Base-by-base conservation (phyloP, 1,284 basidiomycete species). In the Ustilago vetiveriae region DNA sequence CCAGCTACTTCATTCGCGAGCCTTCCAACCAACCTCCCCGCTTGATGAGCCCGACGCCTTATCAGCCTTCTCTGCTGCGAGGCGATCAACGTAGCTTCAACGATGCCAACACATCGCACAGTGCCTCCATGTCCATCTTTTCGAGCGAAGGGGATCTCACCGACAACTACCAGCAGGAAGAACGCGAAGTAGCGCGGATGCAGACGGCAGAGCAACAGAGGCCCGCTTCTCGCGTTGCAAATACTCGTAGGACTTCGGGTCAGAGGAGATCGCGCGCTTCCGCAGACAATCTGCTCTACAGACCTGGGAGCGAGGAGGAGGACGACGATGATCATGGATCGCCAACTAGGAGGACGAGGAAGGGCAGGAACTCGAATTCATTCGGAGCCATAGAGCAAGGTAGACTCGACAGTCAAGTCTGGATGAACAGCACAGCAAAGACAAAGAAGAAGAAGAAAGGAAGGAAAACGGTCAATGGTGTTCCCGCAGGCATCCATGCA, bases 111-210 rank as follows among this genome's bases (percentile, higher is more conserved):
- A 30, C 46, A 33, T 66, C 63, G 24, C 43, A 35, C 27, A 63
- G 58, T 38, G 44, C 56, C 7, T 67, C 64, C n/a, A 37, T 55
- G 21, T 72, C 69, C 37, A 49, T 72, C 48, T 64, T 67, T 35
- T 69, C 66, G 22, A 62, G 65, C 39, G 59, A 40, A 7, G 48
- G 59, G 36, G 59, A 63, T 11, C 32, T 33, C 13, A 54, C 54
- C 33, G 57, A 62, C 23, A 58, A 30, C 51, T 69, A 69, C 22
- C 54, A 55, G 39, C 49, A 58, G 17, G 66, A 58, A 21, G 66
- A 69, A 37, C 54, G 47, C 23, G 51, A 63, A n/a, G 38, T 49
- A 5, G 66, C 58, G 9, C 55, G 46, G 3, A 33, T 69, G 5
- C 54, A 63, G 19, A 38, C 38, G 23, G 32, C n/a, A 9, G 36